Base-by-base conservation (phyloP, 768 basidiomycete species). In the Gyrodon lividus region DNA sequence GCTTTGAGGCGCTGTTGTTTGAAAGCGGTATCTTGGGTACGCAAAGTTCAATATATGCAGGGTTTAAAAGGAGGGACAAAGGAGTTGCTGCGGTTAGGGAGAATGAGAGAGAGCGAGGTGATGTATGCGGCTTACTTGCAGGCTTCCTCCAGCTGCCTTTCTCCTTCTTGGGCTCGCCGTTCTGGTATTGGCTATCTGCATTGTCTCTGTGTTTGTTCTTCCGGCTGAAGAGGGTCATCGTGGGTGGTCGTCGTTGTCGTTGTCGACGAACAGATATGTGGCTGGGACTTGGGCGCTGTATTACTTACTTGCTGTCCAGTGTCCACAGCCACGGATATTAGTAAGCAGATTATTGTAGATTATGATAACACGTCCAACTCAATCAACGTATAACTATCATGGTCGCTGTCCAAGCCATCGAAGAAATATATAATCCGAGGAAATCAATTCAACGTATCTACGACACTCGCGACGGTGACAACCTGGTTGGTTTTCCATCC, bases 1-100 rank as follows among this genome's bases (percentile, higher is more conserved):
- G 97, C 97, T 76, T 98, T 98, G 66, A 99, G 82, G 50, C 97
- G 89, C 72, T 99, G 97, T 70, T 99, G 97, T 74, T 97, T 98
- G 82, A 97, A 98, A 35, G 95, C 96, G 52, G 95, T 98, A 72
- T 98, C 93, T 97, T 13, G 50, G 14, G 10, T 19, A 30, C 7
- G 26, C 30, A 33, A 44, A 28, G 28, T 44, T 43, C 13, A 19
- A 24, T 4, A 5, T 13, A 9, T 19, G n/a, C 10, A 33, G 30
- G 42, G 24, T 26, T 26, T 26, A 7, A 26, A 7, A 26, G 24
- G 31, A 14, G 63, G 50, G 55, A 58, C 26, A 19, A 20, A 38
- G 33, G 43, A 12, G 39, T 40, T 40, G 48, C 56, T 56, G 59
- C 54, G 62, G 57, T 56, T 45, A 53, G 40, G 19, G 43, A 48